Percentiles rank a stretch among this genome's conserved stretches.
phyloP scores from a whole-genome alignment of 257 asterid genomes.

The Solanum dulcamara region DNA sequence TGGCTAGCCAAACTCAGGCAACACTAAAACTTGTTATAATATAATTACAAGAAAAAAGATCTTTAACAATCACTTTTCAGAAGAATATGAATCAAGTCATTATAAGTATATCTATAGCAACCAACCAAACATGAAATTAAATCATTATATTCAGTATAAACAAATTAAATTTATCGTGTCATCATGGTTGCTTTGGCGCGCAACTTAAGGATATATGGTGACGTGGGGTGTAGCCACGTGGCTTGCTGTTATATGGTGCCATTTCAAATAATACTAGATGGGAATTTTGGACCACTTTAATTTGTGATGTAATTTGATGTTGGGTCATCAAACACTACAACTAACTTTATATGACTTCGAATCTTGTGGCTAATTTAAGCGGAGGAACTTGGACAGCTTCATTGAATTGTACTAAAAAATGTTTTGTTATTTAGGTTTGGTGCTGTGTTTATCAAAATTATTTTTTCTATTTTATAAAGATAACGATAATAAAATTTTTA shows the following conservation, averaged over 20 bases:
- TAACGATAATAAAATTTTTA: no score
- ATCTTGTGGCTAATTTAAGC: not conserved
- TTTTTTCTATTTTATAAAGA: not conserved
- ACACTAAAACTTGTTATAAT: not conserved
- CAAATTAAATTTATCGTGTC: not conserved
- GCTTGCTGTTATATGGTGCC: not conserved
- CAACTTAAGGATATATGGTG: not conserved
- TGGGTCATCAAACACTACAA: not conserved
- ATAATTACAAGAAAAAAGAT: not conserved
- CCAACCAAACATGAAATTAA: not conserved
- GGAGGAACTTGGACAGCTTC: not conserved
- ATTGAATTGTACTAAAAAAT: not conserved
- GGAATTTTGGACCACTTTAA: not conserved
- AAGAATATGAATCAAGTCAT: not conserved
- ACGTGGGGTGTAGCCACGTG: constrained; percentile 8
- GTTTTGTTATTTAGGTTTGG: not conserved
- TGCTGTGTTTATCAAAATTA: not conserved
- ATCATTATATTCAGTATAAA: not conserved
- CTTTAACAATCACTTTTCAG: not conserved
- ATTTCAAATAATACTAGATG: not conserved
- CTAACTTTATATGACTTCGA: not conserved
- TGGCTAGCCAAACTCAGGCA: not conserved
- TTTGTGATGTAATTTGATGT: not conserved
- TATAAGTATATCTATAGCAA: not conserved
- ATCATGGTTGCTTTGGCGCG: not conserved